Conservation (phyloP, 805 yeast genomes). For the Kodamaea neixiangensis region DNA sequence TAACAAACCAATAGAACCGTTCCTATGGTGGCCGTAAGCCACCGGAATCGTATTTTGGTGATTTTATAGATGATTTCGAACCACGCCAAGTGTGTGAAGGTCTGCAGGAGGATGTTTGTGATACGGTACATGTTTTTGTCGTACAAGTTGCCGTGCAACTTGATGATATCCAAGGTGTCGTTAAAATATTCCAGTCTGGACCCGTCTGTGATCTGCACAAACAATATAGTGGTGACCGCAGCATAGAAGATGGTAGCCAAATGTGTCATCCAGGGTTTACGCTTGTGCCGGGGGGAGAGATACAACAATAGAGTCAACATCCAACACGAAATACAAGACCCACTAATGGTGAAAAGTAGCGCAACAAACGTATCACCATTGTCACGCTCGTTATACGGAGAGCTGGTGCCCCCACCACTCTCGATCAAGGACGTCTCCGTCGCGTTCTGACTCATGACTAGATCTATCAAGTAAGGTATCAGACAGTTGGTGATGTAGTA, state of each 20-base stretch:
- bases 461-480: constrained; percentile 14
- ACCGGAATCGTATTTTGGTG: constrained; percentile 26
- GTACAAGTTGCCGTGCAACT: constrained; percentile 40
- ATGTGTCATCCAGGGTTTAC: constrained; percentile 59
- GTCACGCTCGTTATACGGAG: constrained; percentile 32
- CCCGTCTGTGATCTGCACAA: constrained; percentile 47
- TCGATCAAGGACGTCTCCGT: background rate
- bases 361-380: constrained; percentile 46
- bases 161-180: constrained; percentile 55
- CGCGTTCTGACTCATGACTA: constrained; percentile 11
- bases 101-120: constrained; percentile 41
- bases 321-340: constrained; percentile 67
- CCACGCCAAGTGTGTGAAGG: constrained; percentile 56
- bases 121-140: constrained; percentile 38
- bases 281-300: constrained; percentile 49
- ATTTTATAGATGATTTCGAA: constrained; percentile 45
- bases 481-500: constrained; percentile 51
- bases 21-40: constrained; percentile 26
- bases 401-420: constrained; percentile 1
- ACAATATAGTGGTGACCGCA: constrained; percentile 51
- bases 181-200: constrained; percentile 51
- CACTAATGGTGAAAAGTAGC: constrained; percentile 53
- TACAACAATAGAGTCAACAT: constrained; percentile 60
- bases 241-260: constrained; percentile 61
- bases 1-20: constrained; percentile 15